Evolutionary conservation across 768 basidiomycete genomes (phyloP), one percentile per base, ranked within the genome.

Genomic region (Kwoniella mangroviensis): DNA sequence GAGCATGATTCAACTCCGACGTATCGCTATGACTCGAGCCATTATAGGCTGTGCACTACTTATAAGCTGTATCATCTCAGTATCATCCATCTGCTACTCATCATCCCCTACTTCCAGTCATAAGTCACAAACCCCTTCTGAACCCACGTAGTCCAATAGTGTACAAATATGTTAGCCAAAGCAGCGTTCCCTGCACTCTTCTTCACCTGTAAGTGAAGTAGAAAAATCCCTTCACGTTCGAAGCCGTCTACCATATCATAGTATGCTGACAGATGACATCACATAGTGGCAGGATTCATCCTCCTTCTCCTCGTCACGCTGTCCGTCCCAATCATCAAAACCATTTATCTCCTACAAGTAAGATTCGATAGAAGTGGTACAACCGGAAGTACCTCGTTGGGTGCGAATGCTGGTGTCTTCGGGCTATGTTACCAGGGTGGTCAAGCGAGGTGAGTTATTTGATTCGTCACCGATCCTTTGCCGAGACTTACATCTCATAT

Each of bases 401-500:
- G 64, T 17, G 87, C 92, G 11, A 86, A 88, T 43, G 90, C 93
- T 70, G 93, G 93, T 3, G 89, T 93, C 5, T 93, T 92, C 90
- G 93, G 93, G 0, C 85, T 90, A 43, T 94, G 93, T 82, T 89
- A 89, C 0, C 86, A 86, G 40, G 84, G 72, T 15, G 70, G 70
- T 24, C 61, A 57, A 59, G 72, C 70, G 15, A 62, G 59, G 73
- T 77, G 43, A 71, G 71, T 68, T 71, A 45, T 61, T n/a, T 40
- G 19, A 7, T 41, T 24, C n/a, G n/a, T n/a, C n/a, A n/a, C n/a
- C n/a, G n/a, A n/a, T n/a, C n/a, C n/a, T n/a, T n/a, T n/a, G n/a
- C n/a, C n/a, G n/a, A n/a, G n/a, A n/a, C n/a, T n/a, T n/a, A n/a
- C n/a, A n/a, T n/a, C n/a, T n/a, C n/a, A n/a, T n/a, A n/a, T n/a